Percentiles rank a stretch among this genome's conserved stretches.
phyloP scores from a whole-genome alignment of 371 early-diverging fungal genomes.

The Haplosporangium sp. region DNA sequence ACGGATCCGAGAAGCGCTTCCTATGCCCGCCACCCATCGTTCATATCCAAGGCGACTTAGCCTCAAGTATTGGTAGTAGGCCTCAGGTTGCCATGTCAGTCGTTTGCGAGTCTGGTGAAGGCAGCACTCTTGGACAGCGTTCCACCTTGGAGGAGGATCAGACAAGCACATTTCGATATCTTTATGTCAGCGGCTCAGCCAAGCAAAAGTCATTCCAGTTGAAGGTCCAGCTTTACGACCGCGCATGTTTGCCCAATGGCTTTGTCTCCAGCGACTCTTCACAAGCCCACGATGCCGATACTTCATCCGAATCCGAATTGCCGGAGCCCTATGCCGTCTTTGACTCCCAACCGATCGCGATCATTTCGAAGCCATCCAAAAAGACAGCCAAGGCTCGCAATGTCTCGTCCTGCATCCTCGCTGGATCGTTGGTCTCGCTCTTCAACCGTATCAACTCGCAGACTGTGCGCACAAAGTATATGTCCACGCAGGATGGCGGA shows the following conservation, averaged over 20 bases:
- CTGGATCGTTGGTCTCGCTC: constrained; percentile 58
- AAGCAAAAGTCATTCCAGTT: constrained; percentile 81
- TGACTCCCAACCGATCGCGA: constrained; percentile 74
- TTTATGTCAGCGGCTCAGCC: constrained; percentile 80
- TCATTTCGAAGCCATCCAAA: constrained; percentile 88
- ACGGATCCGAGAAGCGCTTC: constrained; percentile 87
- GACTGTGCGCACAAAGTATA: constrained; percentile 84
- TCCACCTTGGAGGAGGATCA: constrained; percentile 62
- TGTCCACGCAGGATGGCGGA: constrained; percentile 63
- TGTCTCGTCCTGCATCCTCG: constrained; percentile 74
- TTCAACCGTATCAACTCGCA: constrained; percentile 70
- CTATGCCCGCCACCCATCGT: constrained; percentile 86
- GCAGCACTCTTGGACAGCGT: constrained; percentile 60
- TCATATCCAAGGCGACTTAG: constrained; percentile 29
- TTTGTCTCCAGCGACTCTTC: constrained; percentile 67
- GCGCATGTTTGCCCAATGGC: constrained; percentile 63
- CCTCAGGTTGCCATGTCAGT: constrained; percentile 72
- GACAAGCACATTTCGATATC: constrained; percentile 66
- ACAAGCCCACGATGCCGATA: constrained; percentile 39
- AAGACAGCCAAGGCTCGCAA: constrained; percentile 83
- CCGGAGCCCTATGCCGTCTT: constrained; percentile 64
- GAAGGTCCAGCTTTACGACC: constrained; percentile 63
- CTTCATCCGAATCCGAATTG: not conserved
- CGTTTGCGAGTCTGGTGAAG: constrained; percentile 64
- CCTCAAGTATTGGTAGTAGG: constrained; percentile 46